Conservation (phyloP, 306 rosid species). For the Castanea sativa region DNA sequence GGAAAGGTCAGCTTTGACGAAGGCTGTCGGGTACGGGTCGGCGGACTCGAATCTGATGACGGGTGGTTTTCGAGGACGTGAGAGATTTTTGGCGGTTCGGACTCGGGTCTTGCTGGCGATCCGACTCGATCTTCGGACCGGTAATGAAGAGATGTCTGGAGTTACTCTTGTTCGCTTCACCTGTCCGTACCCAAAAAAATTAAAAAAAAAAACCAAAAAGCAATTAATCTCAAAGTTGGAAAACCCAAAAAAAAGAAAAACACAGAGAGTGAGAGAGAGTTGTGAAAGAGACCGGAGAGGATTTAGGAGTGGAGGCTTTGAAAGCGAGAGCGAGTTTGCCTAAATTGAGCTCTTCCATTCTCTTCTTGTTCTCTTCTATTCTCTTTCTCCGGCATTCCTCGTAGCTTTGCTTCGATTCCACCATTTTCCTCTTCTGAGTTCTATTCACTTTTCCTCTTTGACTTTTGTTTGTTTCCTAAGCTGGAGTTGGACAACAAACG, state of each 20-base stretch:
- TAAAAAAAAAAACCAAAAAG: too few species aligned
- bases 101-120: conserved; percentile 19
- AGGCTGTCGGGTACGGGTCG: too few species aligned
- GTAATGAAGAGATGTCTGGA: conserved; percentile 14
- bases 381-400: conserved; percentile 49
- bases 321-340: conserved; percentile 38
- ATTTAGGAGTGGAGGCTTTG: conserved; percentile 30
- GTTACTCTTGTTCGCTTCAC: conserved; percentile 23
- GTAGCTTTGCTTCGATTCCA: conserved; percentile 34
- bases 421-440: conserved; percentile 21
- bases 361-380: conserved; percentile 46
- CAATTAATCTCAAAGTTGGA: not conserved
- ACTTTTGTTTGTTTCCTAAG: too few species aligned
- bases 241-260: not conserved
- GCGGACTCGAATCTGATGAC: too few species aligned
- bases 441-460: too few species aligned
- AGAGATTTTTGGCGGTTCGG: too few species aligned
- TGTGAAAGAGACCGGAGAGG: conserved; percentile 32
- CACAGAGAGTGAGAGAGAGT: not conserved
- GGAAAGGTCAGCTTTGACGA: too few species aligned
- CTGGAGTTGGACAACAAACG: too few species aligned
- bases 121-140: conserved; percentile 45
- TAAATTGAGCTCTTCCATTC: conserved; percentile 54
- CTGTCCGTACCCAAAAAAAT: conserved; percentile 2
- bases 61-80: too few species aligned